Evolutionary conservation across 129 eudicot genomes (phyloP).

Genomic region (Glebionis coronaria): DNA sequence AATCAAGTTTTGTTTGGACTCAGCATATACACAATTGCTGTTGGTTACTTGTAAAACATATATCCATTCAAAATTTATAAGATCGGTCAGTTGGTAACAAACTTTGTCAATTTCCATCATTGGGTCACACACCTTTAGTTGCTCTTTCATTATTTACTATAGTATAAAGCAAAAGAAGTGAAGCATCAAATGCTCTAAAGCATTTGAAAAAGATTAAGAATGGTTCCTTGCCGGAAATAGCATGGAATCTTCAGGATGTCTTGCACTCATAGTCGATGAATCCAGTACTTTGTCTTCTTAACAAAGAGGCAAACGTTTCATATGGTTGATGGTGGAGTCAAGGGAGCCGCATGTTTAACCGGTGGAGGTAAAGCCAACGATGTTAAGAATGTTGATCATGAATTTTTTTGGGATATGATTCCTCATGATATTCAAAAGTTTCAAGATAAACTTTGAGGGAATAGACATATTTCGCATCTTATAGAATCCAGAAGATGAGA

Average conservation of each 20-base stretch:
- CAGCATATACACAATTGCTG: too few relatives aligned
- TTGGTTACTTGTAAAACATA: too few relatives aligned
- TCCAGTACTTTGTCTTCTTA: neutral
- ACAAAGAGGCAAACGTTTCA: neutral
- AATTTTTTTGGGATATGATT: constrained; percentile 8
- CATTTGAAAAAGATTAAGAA: constrained; percentile 11
- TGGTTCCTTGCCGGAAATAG: neutral
- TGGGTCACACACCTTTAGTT: neutral
- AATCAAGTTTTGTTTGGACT: too few relatives aligned
- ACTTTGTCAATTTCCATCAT: neutral
- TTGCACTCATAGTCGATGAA: neutral
- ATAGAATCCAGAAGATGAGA: constrained; percentile 1
- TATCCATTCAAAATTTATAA: neutral
- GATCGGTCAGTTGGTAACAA: neutral
- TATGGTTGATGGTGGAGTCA: neutral
- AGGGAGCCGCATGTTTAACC: neutral
- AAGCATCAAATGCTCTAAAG: constrained; percentile 8
- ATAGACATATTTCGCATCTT: too few relatives aligned
- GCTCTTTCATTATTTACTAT: neutral
- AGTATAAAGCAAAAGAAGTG: neutral
- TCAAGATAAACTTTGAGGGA: neutral
- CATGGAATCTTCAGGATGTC: neutral
- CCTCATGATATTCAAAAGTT: constrained; percentile 7
- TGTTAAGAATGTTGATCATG: neutral
- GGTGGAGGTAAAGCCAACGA: constrained; percentile 10